phyloP scores from a whole-genome alignment of 352 stramenopile genomes.

The Phytophthora sp. region DNA sequence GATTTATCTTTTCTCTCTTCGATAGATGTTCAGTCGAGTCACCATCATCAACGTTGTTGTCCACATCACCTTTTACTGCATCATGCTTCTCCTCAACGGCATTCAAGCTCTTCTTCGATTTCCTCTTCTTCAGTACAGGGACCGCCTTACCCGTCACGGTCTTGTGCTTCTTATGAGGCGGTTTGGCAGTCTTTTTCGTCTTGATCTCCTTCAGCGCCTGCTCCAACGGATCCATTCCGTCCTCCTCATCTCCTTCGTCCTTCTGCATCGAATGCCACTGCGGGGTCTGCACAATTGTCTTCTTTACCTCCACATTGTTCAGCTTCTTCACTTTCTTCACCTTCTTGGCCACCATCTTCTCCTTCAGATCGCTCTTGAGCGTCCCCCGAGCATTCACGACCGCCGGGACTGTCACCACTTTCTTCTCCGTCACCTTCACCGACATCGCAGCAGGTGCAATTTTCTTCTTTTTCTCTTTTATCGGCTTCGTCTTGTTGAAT shows the following conservation, averaged over 20 bases:
- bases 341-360: slow-evolving; percentile 17
- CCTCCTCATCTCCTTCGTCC: slow-evolving; percentile 15
- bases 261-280: slow-evolving; percentile 18
- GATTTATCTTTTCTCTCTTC: slow-evolving; percentile 8
- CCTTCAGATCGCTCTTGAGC: neutral
- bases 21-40: neutral
- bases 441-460: slow-evolving; percentile 9
- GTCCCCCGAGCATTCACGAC: slow-evolving; percentile 19
- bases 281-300: slow-evolving; percentile 5
- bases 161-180: slow-evolving; percentile 29
- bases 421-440: slow-evolving; percentile 19
- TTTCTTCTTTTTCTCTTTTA: slow-evolving; percentile 37
- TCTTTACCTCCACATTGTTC: slow-evolving; percentile 13
- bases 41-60: neutral
- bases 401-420: slow-evolving; percentile 7
- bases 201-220: slow-evolving; percentile 45
- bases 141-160: neutral
- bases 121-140: slow-evolving; percentile 11
- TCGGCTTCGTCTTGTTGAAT: slow-evolving; percentile 28
- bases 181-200: slow-evolving; percentile 6
- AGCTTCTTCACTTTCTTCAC: slow-evolving; percentile 16
- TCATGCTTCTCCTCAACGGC: neutral
- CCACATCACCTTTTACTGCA: neutral
- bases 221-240: slow-evolving; percentile 27
- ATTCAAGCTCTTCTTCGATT: neutral